These are phyloP conservation scores for Alternaria sp. DNA, from an alignment of 2,329 filamentous ascomycete genomes.

Conservation along the genomic window DNA sequence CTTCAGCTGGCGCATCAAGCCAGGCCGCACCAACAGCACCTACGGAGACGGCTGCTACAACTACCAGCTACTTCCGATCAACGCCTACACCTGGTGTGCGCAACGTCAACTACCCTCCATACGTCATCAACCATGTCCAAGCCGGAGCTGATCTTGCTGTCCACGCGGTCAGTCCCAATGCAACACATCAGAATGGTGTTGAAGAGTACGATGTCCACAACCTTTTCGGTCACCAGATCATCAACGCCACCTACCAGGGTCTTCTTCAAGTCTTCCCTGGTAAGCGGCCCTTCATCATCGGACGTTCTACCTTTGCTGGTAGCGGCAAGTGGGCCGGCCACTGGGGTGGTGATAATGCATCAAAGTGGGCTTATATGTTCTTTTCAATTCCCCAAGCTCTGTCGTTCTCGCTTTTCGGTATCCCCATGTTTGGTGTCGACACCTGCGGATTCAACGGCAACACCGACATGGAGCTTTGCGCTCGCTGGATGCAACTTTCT, in stretches of 20 bases:
- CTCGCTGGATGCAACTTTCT: slow-evolving; percentile 75
- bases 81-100: slow-evolving; percentile 70
- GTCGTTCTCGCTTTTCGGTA: slow-evolving; percentile 75
- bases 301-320: slow-evolving; percentile 81
- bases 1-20: slow-evolving; percentile 62
- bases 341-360: slow-evolving; percentile 78
- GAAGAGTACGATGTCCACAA: slow-evolving; percentile 87
- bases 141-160: slow-evolving; percentile 70
- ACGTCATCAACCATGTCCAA: slow-evolving; percentile 76
- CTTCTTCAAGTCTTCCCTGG: slow-evolving; percentile 69
- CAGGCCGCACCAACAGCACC: slow-evolving; percentile 52
- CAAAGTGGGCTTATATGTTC: slow-evolving; percentile 76
- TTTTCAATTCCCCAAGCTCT: slow-evolving; percentile 81
- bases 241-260: slow-evolving; percentile 78
- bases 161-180: slow-evolving; percentile 78
- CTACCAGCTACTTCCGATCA: slow-evolving; percentile 62
- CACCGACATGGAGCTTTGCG: slow-evolving; percentile 73
- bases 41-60: slow-evolving; percentile 32
- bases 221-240: slow-evolving; percentile 71
- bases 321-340: slow-evolving; percentile 79
- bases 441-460: slow-evolving; percentile 75
- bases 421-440: slow-evolving; percentile 74
- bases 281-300: slow-evolving; percentile 84
- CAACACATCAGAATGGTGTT: slow-evolving; percentile 76
- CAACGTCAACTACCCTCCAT: slow-evolving; percentile 77